phyloP scores from a whole-genome alignment of 2,329 filamentous ascomycete species.

The Cercospora berteroae region DNA sequence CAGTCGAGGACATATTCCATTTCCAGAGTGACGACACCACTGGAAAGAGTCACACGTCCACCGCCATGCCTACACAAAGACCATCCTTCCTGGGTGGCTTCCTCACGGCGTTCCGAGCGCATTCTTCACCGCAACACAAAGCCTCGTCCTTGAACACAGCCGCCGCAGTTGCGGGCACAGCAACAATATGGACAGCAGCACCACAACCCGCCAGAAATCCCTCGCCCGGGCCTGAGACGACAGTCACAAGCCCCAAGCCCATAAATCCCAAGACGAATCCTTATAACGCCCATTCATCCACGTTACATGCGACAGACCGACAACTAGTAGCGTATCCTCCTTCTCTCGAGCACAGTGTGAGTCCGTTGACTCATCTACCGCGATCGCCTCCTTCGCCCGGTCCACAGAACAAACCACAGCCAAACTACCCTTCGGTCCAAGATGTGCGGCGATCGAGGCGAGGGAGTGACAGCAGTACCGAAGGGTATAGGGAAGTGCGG shows the following conservation, averaged over 20 bases:
- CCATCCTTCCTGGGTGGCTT: conserved; percentile 64
- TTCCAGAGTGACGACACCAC: not conserved
- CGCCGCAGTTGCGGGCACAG: conserved; percentile 42
- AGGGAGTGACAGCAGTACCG: conserved; percentile 71
- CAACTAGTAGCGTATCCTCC: conserved; percentile 41
- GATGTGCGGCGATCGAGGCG: conserved; percentile 47
- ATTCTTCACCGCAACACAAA: conserved; percentile 58
- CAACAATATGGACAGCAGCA: conserved; percentile 33
- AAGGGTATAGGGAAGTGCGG: conserved; percentile 72
- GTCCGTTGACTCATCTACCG: conserved; percentile 38
- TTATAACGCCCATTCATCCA: conserved; percentile 26
- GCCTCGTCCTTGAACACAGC: conserved; percentile 39
- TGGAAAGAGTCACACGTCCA: not conserved
- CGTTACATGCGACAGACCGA: conserved; percentile 40
- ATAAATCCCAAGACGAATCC: conserved; percentile 48
- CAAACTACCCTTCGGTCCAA: conserved; percentile 36
- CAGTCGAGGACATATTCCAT: not conserved
- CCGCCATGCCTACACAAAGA: conserved; percentile 61
- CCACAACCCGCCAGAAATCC: conserved; percentile 21
- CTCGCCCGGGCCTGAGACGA: conserved; percentile 22
- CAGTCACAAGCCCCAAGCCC: conserved; percentile 44
- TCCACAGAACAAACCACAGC: conserved; percentile 36
- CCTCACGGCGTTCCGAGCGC: conserved; percentile 65
- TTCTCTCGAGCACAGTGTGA: conserved; percentile 40
- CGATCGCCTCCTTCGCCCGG: conserved; percentile 39